Evolutionary conservation across 148 eudicot species (phyloP), one percentile per base, ranked within the genome.

Genomic region (Camellia lanceoleosa): DNA sequence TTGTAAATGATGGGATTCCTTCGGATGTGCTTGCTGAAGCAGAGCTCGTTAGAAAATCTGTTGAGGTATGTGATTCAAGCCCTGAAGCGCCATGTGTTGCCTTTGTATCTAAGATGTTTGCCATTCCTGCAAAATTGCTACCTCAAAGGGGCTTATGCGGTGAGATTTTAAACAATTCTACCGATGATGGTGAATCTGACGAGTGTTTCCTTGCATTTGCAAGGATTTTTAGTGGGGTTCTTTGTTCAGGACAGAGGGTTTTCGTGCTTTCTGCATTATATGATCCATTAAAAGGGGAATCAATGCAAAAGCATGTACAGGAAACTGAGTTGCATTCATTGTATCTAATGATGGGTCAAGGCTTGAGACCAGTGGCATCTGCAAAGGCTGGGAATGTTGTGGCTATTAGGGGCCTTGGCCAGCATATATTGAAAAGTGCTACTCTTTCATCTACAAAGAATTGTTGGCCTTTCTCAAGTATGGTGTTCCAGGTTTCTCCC

Each of bases 191-290:
- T 68, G 95, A 91, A 7, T 87, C 95, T 16, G 98, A 92, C 66
- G 99, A 93, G 82, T 96, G 99, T 56, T 96, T 96, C 80, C 96
- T 96, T 80, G 99, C 99, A 66, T 96, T 96, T 88, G 97, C 99
- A 60, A 87, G 99, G 82, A 82, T 93, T 75, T 96, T 96, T 74
- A 95, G 99, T 70, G 99, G 99, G 54, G 92, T 85, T 74, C 90
- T 95, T 71, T 72, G 71, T 72, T 46, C 87, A 55, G 92, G 98
- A 59, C 95, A 92, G 83, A 90, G 84, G 77, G 78, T 96, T 44
- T 92, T 76, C 82, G 97, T 96, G 69, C 92, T 96, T 82, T 91
- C 97, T 75, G 92, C 99, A 76, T 79, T 93, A 59, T 93, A 96
- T 85, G 99, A 96, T 83, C 98, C 99, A 13, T 76, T 92, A 77